Percentiles rank a stretch among this genome's conserved stretches.
Evolutionary conservation across 108 stramenopile species (phyloP).

Genomic region (Epipyxis sp.): DNA sequence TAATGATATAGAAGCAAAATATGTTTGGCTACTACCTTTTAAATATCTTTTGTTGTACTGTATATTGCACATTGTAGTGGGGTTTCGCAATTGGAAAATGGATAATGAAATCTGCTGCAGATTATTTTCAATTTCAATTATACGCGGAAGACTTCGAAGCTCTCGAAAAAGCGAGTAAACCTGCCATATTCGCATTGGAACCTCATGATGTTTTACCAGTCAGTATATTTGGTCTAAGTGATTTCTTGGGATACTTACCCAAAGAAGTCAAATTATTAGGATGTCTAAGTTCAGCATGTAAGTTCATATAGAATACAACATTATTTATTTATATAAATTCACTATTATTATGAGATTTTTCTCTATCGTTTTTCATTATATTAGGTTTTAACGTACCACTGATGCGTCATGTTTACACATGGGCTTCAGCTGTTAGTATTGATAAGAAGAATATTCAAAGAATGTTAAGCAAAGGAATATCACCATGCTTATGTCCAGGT

Average conservation of each 20-base stretch:
- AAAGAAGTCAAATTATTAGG: no score
- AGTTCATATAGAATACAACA: no score
- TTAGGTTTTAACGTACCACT: background rate
- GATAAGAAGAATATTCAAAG: background rate
- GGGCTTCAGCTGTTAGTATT: background rate
- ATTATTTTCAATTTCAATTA: background rate
- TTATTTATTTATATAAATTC: background rate
- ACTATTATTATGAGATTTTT: background rate
- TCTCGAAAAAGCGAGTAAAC: background rate
- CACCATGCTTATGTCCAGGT: slow-evolving; percentile 8
- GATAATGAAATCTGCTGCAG: background rate
- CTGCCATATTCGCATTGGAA: slow-evolving; percentile 23
- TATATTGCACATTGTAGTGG: no score
- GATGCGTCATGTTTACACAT: slow-evolving; percentile 20
- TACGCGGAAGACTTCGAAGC: slow-evolving; percentile 3
- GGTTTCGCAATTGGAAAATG: slow-evolving; percentile 1
- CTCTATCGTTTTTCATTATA: background rate
- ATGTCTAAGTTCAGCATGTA: no score
- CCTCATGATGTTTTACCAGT: slow-evolving; percentile 27
- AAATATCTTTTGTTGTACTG: background rate
- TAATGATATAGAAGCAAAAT: no score
- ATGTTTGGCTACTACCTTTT: no score
- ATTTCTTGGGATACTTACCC: no score
- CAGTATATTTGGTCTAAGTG: background rate
- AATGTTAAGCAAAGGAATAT: background rate